Evolutionary conservation across 306 rosid species (phyloP), one percentile per base, ranked within the genome.

Genomic region (Malus asiatica): DNA sequence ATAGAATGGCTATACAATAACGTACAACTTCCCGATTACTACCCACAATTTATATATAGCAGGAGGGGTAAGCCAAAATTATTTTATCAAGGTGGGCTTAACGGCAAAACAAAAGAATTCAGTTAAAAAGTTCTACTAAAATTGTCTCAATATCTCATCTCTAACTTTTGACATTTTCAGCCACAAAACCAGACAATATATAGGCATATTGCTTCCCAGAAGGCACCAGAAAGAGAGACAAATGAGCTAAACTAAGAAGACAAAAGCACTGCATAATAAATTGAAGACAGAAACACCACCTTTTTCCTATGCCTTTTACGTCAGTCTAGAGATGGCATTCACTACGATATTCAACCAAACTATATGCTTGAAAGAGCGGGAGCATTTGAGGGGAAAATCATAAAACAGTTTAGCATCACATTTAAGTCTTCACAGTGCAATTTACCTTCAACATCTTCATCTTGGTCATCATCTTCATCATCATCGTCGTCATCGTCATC

Each of bases 401-500:
- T 63, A 63, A 15, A 33, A 19, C n/a, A 35, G 1, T 13, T 10
- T 44, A 14, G n/a, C 29, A 66, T 66, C 42, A 2, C 55, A 15
- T 15, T 14, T 48, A 48, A 48, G 5, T 48, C 20, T 48, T 48
- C 53, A 46, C 16, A 52, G n/a, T 9, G 20, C 20, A 86, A 32
- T 32, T 81, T 75, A 92, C 98, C 98, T 59, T 85, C 83, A 33
- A 87, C 96, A 10, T 90, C 92, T 22, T 87, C 91, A 68, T 87
- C 78, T 53, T 85, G 85, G 46, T 89, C 93, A 0, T 90, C 97
- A 0, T 91, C 93, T 0, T 93, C 98, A 0, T 94, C 97, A 0
- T 93, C 98, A 0, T 94, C 96, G 0, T 91, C 97, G 0, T 93
- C 97, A 0, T 88, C 97, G 0, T 88, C 97, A 0, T 90, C 94